Base-by-base conservation (phyloP, 345 rosid genomes). In the Theobroma cacao region DNA sequence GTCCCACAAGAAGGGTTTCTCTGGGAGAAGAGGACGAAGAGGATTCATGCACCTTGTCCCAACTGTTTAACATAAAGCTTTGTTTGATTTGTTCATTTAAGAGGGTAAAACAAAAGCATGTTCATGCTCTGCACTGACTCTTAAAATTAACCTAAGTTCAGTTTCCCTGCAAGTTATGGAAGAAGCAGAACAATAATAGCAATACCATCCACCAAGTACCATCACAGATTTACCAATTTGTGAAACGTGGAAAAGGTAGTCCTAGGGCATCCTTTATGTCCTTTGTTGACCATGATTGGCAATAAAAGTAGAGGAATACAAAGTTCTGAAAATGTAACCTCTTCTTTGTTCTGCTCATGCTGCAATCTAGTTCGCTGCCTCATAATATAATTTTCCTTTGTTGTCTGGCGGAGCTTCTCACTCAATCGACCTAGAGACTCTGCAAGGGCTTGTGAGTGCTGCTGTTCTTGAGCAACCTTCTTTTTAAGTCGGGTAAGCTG, bases 281-380 rank as follows among this genome's bases (percentile, higher is more conserved):
- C 55, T 59, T 38, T 38, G 52, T 36, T 26, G 36, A 18, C 50
- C 66, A 28, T 74, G 67, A 56, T 26, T 43, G 4, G 60, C 75
- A 50, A 50, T 12, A 71, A 65, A 70, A 71, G 26, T 71, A 71
- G 8, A 71, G 59, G 28, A 71, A 71, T 20, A 71, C 14, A 50
- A 28, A 70, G 22, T 47, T 31, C 22, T 20, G 9, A 47, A 41
- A 40, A 70, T 40, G 31, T 28, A 71, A 87, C 89, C 89, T 87
- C 89, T 74, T 87, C 86, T 67, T 79, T 83, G 77, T 80, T 80
- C 75, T 82, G 83, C 69, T 79, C 80, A 75, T 81, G 87, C 60
- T 79, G 84, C 68, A 87, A 48, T 60, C 80, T 82, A 3, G 73
- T 81, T 77, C 82, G 76, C 75, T 64, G 82, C 82, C 81, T 84